These are phyloP conservation scores for Morella rubra DNA, from an alignment of 306 rosid species.

Conservation along the genomic window DNA sequence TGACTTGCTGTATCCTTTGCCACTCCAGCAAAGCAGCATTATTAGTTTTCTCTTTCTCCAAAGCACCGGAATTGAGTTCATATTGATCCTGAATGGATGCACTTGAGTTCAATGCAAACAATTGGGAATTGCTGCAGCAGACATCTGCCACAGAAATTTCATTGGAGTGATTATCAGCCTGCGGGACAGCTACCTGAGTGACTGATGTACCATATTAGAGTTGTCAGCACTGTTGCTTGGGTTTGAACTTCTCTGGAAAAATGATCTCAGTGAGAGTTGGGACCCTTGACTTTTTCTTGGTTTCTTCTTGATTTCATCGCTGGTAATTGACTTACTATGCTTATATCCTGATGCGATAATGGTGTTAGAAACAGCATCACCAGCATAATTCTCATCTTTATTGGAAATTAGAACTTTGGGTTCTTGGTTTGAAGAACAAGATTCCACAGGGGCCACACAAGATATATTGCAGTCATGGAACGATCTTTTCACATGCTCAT, in stretches of 20 bases:
- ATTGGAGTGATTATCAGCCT: slow-evolving; percentile 32
- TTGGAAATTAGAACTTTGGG: slow-evolving; percentile 31
- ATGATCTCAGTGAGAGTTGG: slow-evolving; percentile 72
- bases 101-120: slow-evolving; percentile 34
- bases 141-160: slow-evolving; percentile 39
- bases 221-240: slow-evolving; percentile 28
- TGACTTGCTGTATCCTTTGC: slow-evolving; percentile 83
- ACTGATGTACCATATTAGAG: slow-evolving; percentile 28
- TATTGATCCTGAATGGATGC: slow-evolving; percentile 38
- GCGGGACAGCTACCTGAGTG: slow-evolving; percentile 37
- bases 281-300: slow-evolving; percentile 56
- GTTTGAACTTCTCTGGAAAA: slow-evolving; percentile 57
- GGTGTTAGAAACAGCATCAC: slow-evolving; percentile 25
- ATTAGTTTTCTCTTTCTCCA: slow-evolving; percentile 51
- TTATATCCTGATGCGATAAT: slow-evolving; percentile 19
- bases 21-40: slow-evolving; percentile 66
- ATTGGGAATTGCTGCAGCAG: slow-evolving; percentile 35
- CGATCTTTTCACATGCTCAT: slow-evolving; percentile 36
- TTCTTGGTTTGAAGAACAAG: slow-evolving; percentile 45
- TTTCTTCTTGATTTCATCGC: slow-evolving; percentile 54
- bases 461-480: slow-evolving; percentile 26
- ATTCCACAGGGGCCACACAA: slow-evolving; percentile 21
- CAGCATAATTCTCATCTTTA: slow-evolving; percentile 29
- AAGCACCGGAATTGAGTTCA: slow-evolving; percentile 34
- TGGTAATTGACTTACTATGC: slow-evolving; percentile 25